These are phyloP conservation scores for Inga oerstediana DNA, from an alignment of 306 rosid species.

Conservation along the genomic window DNA sequence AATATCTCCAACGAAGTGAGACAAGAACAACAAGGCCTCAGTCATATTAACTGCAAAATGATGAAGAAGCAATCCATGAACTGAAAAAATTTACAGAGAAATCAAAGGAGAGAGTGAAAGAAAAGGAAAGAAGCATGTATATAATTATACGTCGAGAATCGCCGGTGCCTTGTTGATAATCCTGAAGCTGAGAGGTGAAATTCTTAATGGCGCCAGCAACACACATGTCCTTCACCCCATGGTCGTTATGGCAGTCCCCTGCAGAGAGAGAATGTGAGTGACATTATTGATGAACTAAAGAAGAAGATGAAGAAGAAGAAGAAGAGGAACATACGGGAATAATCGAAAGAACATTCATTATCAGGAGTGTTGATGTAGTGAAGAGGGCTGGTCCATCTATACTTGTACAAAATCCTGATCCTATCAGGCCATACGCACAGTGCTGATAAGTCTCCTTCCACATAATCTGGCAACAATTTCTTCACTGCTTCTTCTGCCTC, in stretches of 20 bases:
- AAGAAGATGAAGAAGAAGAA: background rate
- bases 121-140: background rate
- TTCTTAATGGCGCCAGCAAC: slow-evolving; percentile 68
- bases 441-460: slow-evolving; percentile 54
- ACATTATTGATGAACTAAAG: background rate
- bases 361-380: slow-evolving; percentile 68
- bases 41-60: slow-evolving; percentile 79
- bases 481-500: slow-evolving; percentile 49
- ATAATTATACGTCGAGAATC: slow-evolving; percentile 40
- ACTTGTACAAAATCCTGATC: slow-evolving; percentile 52
- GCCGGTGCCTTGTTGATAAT: slow-evolving; percentile 45
- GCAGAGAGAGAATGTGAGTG: background rate
- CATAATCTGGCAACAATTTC: slow-evolving; percentile 48
- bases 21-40: slow-evolving; percentile 85
- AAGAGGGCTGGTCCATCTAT: slow-evolving; percentile 66
- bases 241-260: slow-evolving; percentile 63
- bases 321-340: slow-evolving; percentile 43
- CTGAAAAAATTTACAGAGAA: background rate
- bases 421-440: slow-evolving; percentile 66
- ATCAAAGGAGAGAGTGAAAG: background rate
- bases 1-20: slow-evolving; percentile 90
- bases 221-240: slow-evolving; percentile 47
- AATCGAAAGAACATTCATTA: slow-evolving; percentile 46
- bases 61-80: too few species aligned
- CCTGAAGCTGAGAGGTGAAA: slow-evolving; percentile 63